Evolutionary conservation across 2,329 filamentous ascomycete genomes (phyloP).

Genomic region (Pseudogymnoascus sp.): DNA sequence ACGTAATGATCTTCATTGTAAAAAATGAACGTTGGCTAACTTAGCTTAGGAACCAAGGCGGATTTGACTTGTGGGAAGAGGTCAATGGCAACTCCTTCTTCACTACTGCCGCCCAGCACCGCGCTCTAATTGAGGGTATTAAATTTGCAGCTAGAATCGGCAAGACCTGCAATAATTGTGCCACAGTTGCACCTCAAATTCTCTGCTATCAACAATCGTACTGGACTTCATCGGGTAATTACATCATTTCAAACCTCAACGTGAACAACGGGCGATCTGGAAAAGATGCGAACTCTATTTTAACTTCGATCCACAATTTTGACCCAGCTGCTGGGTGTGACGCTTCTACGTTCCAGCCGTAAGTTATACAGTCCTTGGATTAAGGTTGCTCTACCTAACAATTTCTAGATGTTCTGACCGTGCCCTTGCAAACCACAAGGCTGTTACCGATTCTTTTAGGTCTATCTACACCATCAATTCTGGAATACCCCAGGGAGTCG

Average conservation of each 20-base stretch:
- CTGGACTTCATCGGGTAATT: constrained; percentile 51
- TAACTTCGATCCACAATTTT: constrained; percentile 61
- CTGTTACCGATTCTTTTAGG: constrained; percentile 68
- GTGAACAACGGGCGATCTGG: constrained; percentile 54
- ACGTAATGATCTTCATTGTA: neutral
- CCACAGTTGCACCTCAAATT: constrained; percentile 59
- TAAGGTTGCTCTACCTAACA: neutral
- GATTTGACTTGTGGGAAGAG: constrained; percentile 81
- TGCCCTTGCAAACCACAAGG: constrained; percentile 70
- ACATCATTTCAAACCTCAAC: constrained; percentile 64
- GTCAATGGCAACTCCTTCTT: constrained; percentile 73
- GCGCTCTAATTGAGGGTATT: constrained; percentile 61
- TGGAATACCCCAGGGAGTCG: constrained; percentile 51
- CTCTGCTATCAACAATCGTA: constrained; percentile 69
- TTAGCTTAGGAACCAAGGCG: constrained; percentile 38
- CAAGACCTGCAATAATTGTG: constrained; percentile 52
- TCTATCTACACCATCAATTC: constrained; percentile 62
- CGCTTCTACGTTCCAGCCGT: constrained; percentile 69
- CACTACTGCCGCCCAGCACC: constrained; percentile 62
- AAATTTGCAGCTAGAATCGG: constrained; percentile 58
- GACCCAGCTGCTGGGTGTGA: constrained; percentile 63
- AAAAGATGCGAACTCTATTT: constrained; percentile 65
- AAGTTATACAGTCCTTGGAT: constrained; percentile 8
- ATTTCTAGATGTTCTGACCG: constrained; percentile 28
- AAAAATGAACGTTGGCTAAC: neutral